Base-by-base conservation (phyloP, 176 grass and related monocot species). In the Oryza meyeriana region DNA sequence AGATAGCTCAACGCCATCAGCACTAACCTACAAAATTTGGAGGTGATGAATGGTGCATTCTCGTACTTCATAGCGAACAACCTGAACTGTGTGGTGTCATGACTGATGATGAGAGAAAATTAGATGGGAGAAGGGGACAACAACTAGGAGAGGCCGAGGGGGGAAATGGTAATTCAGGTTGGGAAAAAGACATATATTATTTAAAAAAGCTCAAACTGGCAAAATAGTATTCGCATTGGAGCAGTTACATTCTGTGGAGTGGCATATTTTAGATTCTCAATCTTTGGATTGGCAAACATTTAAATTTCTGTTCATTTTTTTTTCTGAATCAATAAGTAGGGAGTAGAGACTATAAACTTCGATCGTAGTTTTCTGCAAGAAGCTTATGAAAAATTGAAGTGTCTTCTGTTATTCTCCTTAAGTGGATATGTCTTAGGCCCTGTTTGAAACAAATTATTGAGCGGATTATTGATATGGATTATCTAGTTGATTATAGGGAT, bases 331-430 rank as follows among this genome's bases (percentile, higher is more conserved):
- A 5, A 47, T 81, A 48, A 85, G 29, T 40, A 69, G 66, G 40
- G 14, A 64, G 20, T 29, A 44, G 38, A 41, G 12, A 66, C 5
- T 63, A 33, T 57, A 30, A 10, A 35, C 47, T 59, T 64, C 1
- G 1, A 47, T 82, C 1, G 1, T 45, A 42, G 31, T 85, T 81
- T 85, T 66, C 38, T 79, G 29, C 47, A 34, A 78, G 5, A 82
- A 78, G 26, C 12, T 31, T 48, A 31, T 59, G 66, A 30, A 18
- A 66, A 1, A 66, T 85, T 22, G 5, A 34, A 47, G 2, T 72
- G 50, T 81, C 47, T 35, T 77, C 12, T 59, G 16, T 24, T 81
- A 38, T 66, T 79, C 45, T 71, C 7, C 47, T 12, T 69, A 40
- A 75, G 24, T 44, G 39, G 28, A 8, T 10, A 6, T 38, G 4